phyloP scores from a whole-genome alignment of 805 yeast species.

The Danielia oregonensis region DNA sequence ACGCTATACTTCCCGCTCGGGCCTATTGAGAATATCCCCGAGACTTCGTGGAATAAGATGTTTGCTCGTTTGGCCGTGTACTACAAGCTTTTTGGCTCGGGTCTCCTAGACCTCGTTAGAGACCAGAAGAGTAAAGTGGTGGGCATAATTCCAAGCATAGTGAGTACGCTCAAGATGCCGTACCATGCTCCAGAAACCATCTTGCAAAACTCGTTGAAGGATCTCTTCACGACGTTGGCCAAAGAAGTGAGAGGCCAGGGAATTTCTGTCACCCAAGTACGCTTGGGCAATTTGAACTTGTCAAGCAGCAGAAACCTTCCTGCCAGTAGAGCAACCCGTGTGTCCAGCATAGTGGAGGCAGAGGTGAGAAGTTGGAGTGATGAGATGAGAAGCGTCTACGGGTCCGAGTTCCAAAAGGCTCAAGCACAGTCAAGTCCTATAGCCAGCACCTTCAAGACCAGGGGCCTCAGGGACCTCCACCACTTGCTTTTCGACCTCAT shows the following conservation, averaged over 20 bases:
- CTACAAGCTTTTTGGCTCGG: conserved; percentile 49
- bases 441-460: conserved; percentile 21
- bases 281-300: conserved; percentile 37
- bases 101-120: conserved; percentile 53
- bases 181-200: conserved; percentile 63
- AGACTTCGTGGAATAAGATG: conserved; percentile 50
- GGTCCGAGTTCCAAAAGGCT: conserved; percentile 26
- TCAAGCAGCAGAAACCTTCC: conserved; percentile 17
- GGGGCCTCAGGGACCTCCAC: conserved; percentile 31
- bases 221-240: conserved; percentile 30
- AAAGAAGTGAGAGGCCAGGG: conserved; percentile 36
- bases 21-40: conserved; percentile 55
- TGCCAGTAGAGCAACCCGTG: conserved; percentile 17
- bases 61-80: conserved; percentile 46
- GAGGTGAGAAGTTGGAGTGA: conserved; percentile 39
- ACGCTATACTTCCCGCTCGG: conserved; percentile 66
- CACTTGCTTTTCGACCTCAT: conserved; percentile 39
- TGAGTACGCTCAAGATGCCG: conserved; percentile 51
- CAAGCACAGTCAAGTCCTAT: conserved; percentile 30
- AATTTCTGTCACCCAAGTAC: conserved; percentile 36
- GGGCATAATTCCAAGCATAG: conserved; percentile 52
- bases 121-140: conserved; percentile 44
- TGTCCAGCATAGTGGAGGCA: conserved; percentile 28
- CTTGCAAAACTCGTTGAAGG: conserved; percentile 43
- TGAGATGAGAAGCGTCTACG: conserved; percentile 31